Evolutionary conservation across 2,329 filamentous ascomycete species (phyloP), one percentile per base, ranked within the genome.

Genomic region (Penicillium sp.): DNA sequence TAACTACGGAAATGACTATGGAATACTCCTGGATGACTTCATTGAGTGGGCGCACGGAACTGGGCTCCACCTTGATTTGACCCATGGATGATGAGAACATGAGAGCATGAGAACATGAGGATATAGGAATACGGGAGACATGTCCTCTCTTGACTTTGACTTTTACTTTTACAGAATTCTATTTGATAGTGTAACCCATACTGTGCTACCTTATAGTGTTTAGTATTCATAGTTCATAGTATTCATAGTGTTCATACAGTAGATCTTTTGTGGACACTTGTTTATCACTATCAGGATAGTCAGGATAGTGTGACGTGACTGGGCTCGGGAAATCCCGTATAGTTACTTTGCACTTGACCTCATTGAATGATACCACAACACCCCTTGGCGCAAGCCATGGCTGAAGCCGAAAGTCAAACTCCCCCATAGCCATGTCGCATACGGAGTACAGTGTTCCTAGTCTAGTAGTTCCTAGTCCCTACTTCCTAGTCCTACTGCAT

Each of bases 31-130:
- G 3, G 44, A 59, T 59, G 57, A 59, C 56, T 57, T 59, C 57
- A 59, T 59, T 42, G 52, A 56, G 36, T 41, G 35, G 40, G 32
- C 42, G 35, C 34, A 44, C 54, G 57, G 57, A 52, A 54, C 44
- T 50, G 7, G 31, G n/a, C 52, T 56, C 57, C 57, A 56, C 56
- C 57, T 45, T 57, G 57, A 50, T 58, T 54, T 24, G 23, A 41
- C 42, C 29, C 22, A 52, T 50, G 44, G 44, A 40, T 24, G 49
- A 54, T 51, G 35, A 43, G 49, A 42, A 42, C 35, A 28, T 42
- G 16, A 26, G 6, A 22, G n/a, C 36, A 3, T 10, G 27, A n/a
- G 24, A 6, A 28, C 38, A 4, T 18, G 22, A n/a, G 10, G 10
- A 23, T 1, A 36, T 22, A 4, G 18, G 18, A 20, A 20, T 4